Conservation (phyloP, 305 asterid species). For the Fraxinus nigra region DNA sequence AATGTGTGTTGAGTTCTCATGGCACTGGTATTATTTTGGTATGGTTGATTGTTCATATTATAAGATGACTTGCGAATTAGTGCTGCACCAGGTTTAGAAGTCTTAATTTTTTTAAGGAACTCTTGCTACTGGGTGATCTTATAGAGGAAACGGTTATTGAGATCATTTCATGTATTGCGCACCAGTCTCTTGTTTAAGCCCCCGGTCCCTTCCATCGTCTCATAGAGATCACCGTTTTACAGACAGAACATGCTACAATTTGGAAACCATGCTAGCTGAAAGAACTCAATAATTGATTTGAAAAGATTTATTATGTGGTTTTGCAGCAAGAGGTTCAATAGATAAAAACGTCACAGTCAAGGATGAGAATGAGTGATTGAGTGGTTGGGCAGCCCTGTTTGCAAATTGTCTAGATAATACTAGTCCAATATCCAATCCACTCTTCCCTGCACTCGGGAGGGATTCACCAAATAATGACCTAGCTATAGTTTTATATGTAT, state of each 20-base stretch:
- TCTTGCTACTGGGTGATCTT: background rate
- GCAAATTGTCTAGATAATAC: background rate
- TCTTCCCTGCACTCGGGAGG: background rate
- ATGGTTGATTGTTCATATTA: background rate
- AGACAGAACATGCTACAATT: background rate
- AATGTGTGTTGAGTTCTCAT: background rate
- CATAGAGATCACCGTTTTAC: background rate
- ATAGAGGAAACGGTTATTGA: background rate
- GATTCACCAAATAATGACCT: background rate
- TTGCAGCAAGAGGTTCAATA: background rate
- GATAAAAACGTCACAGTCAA: background rate
- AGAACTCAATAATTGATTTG: background rate
- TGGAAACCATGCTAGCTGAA: background rate
- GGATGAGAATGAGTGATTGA: background rate
- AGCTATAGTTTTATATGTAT: background rate
- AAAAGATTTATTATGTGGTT: background rate
- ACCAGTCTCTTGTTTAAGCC: background rate
- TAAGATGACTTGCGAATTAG: background rate
- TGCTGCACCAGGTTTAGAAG: background rate
- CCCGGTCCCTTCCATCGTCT: background rate
- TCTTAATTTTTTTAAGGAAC: background rate
- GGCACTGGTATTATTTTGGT: background rate
- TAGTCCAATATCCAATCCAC: background rate
- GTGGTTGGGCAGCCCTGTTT: background rate
- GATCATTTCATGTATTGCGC: background rate